Percentiles rank a stretch among this genome's conserved stretches.
Evolutionary conservation across 305 asterid species (phyloP).

Genomic region (Fraxinus dipetala): DNA sequence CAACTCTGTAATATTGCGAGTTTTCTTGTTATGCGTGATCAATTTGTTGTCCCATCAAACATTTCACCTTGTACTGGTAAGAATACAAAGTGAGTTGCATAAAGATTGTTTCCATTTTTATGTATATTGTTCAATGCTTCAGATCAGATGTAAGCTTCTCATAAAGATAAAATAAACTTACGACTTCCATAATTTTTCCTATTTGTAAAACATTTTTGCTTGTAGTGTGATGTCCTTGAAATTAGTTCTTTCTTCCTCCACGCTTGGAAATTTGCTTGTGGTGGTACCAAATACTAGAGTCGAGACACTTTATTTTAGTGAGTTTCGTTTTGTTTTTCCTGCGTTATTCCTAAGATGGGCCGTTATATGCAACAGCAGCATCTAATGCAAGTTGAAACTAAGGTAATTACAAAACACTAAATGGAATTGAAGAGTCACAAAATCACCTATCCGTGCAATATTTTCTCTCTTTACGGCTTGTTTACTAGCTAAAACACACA

Average conservation of each 20-base stretch:
- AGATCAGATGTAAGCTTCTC: background rate
- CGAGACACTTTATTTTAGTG: no score
- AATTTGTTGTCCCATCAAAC: background rate
- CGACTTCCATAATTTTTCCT: no score
- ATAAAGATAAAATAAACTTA: no score
- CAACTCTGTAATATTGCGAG: background rate
- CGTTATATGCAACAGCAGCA: no score
- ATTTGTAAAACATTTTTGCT: background rate
- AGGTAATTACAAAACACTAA: no score
- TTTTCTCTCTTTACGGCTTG: no score
- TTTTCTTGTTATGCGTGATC: background rate
- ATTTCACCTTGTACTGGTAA: background rate
- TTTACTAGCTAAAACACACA: no score
- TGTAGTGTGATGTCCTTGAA: background rate
- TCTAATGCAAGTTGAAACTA: no score
- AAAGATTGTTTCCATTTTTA: background rate
- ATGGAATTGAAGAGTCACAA: no score
- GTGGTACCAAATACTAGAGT: background rate
- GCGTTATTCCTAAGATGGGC: background rate
- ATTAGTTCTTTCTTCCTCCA: background rate
- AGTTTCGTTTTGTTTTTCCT: background rate
- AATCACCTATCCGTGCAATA: no score
- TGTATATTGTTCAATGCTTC: background rate
- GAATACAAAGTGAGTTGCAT: conserved; percentile 1
- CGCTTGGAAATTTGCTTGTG: background rate